These are phyloP conservation scores for Pterula multifida DNA, from an alignment of 1,284 basidiomycete species.

Conservation along the genomic window DNA sequence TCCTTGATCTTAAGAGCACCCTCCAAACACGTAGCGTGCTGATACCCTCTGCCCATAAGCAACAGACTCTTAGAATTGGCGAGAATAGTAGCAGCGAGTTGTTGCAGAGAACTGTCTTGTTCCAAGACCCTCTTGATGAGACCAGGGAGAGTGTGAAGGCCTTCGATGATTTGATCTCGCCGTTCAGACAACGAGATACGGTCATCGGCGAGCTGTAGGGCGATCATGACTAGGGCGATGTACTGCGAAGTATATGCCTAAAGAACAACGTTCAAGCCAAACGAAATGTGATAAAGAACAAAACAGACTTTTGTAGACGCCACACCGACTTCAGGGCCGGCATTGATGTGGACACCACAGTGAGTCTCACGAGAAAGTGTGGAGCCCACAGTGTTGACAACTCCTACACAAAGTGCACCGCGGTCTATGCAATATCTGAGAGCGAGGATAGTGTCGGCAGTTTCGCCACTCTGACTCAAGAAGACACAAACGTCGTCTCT, in stretches of 20 bases:
- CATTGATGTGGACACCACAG: constrained; percentile 99
- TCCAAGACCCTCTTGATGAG: constrained; percentile 87
- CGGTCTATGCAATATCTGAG: constrained; percentile 95
- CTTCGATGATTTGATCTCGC: constrained; percentile 89
- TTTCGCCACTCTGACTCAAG: constrained; percentile 97
- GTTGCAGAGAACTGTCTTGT: constrained; percentile 71
- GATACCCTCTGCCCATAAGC: constrained; percentile 97
- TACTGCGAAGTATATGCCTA: constrained; percentile 99
- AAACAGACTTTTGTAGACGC: constrained; percentile 88
- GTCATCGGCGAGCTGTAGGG: constrained; percentile 94
- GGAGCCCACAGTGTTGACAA: constrained; percentile 98
- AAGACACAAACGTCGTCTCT: constrained; percentile 97
- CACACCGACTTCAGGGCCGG: constrained; percentile 98
- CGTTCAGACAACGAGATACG: constrained; percentile 87
- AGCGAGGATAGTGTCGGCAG: constrained; percentile 95
- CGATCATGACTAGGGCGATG: constrained; percentile 97
- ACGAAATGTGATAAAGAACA: constrained; percentile 2
- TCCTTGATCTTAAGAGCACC: constrained; percentile 99
- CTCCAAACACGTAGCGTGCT: constrained; percentile 96
- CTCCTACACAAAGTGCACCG: constrained; percentile 91
- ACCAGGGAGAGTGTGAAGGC: constrained; percentile 79
- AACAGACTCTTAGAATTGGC: constrained; percentile 74
- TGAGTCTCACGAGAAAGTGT: constrained; percentile 98
- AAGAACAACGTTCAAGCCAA: constrained; percentile 6
- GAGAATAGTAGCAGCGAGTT: constrained; percentile 74